phyloP scores from a whole-genome alignment of 2,329 filamentous ascomycete species.

The Epichloe sylvatica region DNA sequence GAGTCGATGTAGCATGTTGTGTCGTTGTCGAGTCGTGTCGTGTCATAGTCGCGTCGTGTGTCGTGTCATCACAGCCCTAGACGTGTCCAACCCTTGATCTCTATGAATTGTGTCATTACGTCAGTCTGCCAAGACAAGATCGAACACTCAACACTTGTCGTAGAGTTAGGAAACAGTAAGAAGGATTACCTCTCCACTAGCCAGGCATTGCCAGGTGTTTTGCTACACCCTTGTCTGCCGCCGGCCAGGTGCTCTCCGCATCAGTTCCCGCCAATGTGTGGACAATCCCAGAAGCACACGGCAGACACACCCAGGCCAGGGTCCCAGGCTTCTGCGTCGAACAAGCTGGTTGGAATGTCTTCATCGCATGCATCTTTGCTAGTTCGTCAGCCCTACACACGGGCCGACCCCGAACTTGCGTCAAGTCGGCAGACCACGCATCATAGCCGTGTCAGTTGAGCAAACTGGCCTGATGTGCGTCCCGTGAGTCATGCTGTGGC shows the following conservation, averaged over 20 bases:
- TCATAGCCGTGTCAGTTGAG: conserved; percentile 1
- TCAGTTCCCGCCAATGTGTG: background rate
- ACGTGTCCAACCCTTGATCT: background rate
- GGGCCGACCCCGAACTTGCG: conserved; percentile 6
- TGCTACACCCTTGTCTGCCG: conserved; percentile 1
- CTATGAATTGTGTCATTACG: background rate
- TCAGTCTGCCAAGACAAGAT: background rate
- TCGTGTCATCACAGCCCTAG: background rate
- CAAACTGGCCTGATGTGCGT: background rate
- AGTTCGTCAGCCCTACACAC: conserved; percentile 6
- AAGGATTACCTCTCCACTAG: too few species aligned
- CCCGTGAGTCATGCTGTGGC: background rate
- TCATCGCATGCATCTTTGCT: conserved; percentile 4
- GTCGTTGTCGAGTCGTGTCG: too few species aligned
- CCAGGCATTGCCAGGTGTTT: background rate
- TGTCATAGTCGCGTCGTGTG: too few species aligned
- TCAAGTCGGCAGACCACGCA: conserved; percentile 4
- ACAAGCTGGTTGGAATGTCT: conserved; percentile 6
- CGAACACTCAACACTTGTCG: background rate
- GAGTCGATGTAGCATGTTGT: too few species aligned
- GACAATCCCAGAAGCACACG: background rate
- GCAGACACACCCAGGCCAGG: conserved; percentile 1
- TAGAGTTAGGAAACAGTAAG: background rate
- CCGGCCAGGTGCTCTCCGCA: conserved; percentile 1
- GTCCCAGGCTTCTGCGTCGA: conserved; percentile 4